Conservation (phyloP, 176 grass and related monocot species). For the Carex kokanica region DNA sequence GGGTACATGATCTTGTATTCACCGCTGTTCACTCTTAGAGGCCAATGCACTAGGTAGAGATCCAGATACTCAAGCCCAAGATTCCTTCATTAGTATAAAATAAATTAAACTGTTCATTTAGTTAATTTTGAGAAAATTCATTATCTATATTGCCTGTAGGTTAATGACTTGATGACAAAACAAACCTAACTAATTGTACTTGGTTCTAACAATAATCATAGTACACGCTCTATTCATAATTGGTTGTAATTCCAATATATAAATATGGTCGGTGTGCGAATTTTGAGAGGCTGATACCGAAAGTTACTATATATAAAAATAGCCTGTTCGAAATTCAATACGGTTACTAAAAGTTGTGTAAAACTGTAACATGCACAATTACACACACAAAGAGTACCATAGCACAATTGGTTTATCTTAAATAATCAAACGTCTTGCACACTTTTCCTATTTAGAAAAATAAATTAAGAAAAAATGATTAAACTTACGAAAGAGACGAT, state of each 20-base stretch:
- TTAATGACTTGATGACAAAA: background rate
- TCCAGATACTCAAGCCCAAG: constrained; percentile 60
- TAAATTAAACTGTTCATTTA: background rate
- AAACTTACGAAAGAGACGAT: constrained; percentile 35
- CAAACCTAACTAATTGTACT: background rate
- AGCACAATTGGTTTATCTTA: background rate
- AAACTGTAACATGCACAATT: background rate
- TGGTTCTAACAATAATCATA: background rate
- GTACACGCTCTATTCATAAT: background rate
- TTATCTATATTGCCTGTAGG: background rate
- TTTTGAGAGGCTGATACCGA: background rate
- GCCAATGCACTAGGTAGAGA: constrained; percentile 82
- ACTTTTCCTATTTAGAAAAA: background rate
- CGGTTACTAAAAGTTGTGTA: background rate
- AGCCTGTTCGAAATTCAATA: background rate
- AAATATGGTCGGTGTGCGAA: background rate
- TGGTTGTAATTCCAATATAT: background rate
- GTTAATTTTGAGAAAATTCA: background rate
- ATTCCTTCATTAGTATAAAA: constrained; percentile 3
- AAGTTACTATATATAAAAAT: background rate
- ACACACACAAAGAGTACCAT: background rate
- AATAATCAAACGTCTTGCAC: background rate
- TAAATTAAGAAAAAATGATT: background rate
- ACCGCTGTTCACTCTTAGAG: constrained; percentile 27
- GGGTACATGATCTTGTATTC: background rate